A percentile compares a stretch with the other conserved stretches of the same genome.
These are phyloP conservation scores for Kwoniella botswanensis DNA, from an alignment of 768 basidiomycete genomes.

Conservation along the genomic window DNA sequence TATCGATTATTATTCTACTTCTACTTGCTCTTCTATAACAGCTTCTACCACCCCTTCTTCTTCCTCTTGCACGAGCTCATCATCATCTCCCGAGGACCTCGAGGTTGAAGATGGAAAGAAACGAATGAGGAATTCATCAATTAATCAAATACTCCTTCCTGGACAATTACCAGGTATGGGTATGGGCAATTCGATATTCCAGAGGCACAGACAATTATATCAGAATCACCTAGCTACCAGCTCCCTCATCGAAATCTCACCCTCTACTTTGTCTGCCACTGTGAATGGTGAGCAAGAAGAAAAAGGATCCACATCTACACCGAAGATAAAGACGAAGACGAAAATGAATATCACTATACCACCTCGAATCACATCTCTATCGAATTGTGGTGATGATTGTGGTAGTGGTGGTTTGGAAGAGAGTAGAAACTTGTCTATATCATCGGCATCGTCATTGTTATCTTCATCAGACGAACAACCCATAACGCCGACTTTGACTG, in stretches of 20 bases:
- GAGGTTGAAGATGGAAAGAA: not conserved
- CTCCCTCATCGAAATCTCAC: conserved; percentile 25
- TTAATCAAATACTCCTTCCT: conserved; percentile 9
- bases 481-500: conserved; percentile 14
- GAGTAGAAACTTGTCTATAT: not conserved
- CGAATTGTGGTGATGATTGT: not conserved
- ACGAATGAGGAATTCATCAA: conserved; percentile 1
- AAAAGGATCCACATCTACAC: not conserved
- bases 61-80: not conserved
- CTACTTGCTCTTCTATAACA: not conserved
- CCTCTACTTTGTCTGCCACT: not conserved
- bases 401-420: not conserved
- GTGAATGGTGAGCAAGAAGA: too few relatives aligned
- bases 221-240: conserved; percentile 25
- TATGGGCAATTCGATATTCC: conserved; percentile 19
- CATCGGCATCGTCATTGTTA: conserved; percentile 5
- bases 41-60: not conserved
- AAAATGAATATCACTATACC: not conserved
- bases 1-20: conserved; percentile 4
- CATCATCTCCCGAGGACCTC: not conserved
- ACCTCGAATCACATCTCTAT: conserved; percentile 13
- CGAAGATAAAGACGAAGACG: not conserved
- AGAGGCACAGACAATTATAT: conserved; percentile 20
- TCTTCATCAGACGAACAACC: conserved; percentile 8
- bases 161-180: conserved; percentile 19